Percentiles rank a stretch among this genome's conserved stretches.
These are phyloP conservation scores for Aspergillus asperescens DNA, from an alignment of 495 filamentous ascomycete genomes.

Conservation along the genomic window DNA sequence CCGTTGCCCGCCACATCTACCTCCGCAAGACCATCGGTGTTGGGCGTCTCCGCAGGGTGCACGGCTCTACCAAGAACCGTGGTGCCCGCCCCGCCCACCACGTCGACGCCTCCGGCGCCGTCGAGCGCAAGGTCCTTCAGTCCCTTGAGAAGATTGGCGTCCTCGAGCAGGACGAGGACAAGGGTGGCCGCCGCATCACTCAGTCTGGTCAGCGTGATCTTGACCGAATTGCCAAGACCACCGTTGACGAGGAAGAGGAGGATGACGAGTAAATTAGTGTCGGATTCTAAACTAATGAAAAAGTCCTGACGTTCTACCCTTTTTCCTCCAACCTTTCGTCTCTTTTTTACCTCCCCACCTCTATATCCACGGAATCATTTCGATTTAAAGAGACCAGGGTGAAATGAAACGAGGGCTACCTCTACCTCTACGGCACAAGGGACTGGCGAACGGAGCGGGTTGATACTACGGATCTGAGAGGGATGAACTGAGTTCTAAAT, in stretches of 20 bases:
- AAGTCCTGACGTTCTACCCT: conserved; percentile 36
- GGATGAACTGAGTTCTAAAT: conserved; percentile 19
- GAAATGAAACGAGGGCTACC: conserved; percentile 7
- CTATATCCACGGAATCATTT: background rate
- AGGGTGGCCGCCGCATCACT: conserved; percentile 94
- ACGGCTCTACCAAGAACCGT: conserved; percentile 96
- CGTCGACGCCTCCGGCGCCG: conserved; percentile 88
- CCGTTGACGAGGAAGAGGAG: conserved; percentile 48
- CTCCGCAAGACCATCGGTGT: conserved; percentile 98
- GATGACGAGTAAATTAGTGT: conserved; percentile 45
- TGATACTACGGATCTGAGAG: conserved; percentile 15
- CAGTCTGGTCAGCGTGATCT: conserved; percentile 97
- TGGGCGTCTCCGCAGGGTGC: conserved; percentile 82
- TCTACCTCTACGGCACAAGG: conserved; percentile 4
- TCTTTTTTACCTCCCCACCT: conserved; percentile 6
- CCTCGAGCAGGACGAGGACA: conserved; percentile 91
- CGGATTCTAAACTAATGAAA: conserved; percentile 30
- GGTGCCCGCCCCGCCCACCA: conserved; percentile 87
- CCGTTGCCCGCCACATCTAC: conserved; percentile 97
- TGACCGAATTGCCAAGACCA: conserved; percentile 70
- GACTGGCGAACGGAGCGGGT: conserved; percentile 5
- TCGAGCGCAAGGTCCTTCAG: conserved; percentile 95
- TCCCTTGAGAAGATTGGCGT: conserved; percentile 98
- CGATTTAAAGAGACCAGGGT: conserved; percentile 4
- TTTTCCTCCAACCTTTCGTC: conserved; percentile 12